phyloP scores from a whole-genome alignment of 148 eudicot species.

The Fagopyrum homotropicum region DNA sequence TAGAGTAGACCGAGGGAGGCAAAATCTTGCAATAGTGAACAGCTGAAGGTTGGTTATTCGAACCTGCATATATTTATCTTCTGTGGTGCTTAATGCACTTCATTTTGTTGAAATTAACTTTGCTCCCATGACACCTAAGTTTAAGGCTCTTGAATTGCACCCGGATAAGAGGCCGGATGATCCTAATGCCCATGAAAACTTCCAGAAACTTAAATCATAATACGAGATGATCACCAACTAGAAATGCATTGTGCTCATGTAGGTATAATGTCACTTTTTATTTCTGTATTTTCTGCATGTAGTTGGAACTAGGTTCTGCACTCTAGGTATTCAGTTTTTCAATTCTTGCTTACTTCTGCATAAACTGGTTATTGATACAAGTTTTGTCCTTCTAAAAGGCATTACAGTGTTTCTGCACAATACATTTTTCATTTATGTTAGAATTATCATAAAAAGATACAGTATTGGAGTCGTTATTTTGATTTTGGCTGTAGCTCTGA shows the following conservation, averaged over 20 bases:
- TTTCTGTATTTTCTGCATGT: background rate
- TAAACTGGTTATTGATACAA: background rate
- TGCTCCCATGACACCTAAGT: constrained; percentile 22
- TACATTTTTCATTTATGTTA: background rate
- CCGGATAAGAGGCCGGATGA: constrained; percentile 64
- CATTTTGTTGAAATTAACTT: too few relatives aligned
- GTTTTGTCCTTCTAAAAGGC: background rate
- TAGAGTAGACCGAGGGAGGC: background rate
- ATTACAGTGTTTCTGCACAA: background rate
- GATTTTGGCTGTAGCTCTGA: background rate
- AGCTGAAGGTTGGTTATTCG: background rate
- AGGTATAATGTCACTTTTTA: background rate
- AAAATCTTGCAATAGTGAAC: background rate
- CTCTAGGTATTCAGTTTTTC: background rate
- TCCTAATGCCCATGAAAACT: constrained; percentile 50
- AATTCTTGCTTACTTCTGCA: background rate
- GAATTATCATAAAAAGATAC: background rate
- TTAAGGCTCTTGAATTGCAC: constrained; percentile 51
- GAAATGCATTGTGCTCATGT: background rate
- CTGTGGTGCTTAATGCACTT: too few relatives aligned
- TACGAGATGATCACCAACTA: constrained; percentile 21
- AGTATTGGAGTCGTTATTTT: background rate
- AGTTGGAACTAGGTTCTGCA: background rate
- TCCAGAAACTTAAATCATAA: constrained; percentile 46
- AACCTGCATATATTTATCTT: too few relatives aligned